These are phyloP conservation scores for Boletus vinaceobasis DNA, from an alignment of 768 basidiomycete species.

Conservation along the genomic window DNA sequence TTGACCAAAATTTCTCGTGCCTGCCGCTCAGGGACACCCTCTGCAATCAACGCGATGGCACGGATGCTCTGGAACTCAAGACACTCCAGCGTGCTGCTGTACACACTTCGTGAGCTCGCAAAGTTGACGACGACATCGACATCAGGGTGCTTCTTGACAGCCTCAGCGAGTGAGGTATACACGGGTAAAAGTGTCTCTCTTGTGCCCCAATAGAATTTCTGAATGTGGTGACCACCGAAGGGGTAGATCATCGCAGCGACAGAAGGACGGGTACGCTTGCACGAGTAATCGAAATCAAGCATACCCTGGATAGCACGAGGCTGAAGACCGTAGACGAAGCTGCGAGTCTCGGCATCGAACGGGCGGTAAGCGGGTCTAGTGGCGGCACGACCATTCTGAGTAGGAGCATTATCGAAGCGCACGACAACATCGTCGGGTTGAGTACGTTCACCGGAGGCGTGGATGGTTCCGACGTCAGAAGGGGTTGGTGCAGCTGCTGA, in stretches of 20 bases:
- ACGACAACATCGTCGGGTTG: slow-evolving; percentile 89
- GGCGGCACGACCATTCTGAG: slow-evolving; percentile 31
- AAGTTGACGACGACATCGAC: slow-evolving; percentile 99
- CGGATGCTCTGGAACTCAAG: slow-evolving; percentile 47
- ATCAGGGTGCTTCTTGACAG: slow-evolving; percentile 91
- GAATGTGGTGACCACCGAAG: slow-evolving; percentile 99
- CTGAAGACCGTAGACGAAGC: slow-evolving; percentile 97
- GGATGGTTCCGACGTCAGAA: slow-evolving; percentile 64
- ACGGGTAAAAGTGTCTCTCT: slow-evolving; percentile 98
- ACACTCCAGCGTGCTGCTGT: slow-evolving; percentile 91
- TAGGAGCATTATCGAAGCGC: slow-evolving; percentile 59
- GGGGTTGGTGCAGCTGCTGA: slow-evolving; percentile 37
- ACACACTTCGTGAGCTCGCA: slow-evolving; percentile 89
- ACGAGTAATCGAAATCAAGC: slow-evolving; percentile 99
- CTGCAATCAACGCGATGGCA: slow-evolving; percentile 89
- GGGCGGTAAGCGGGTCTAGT: slow-evolving; percentile 81
- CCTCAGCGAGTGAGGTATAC: slow-evolving; percentile 89
- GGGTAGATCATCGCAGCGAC: slow-evolving; percentile 99
- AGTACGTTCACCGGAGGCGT: slow-evolving; percentile 73
- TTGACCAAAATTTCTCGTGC: slow-evolving; percentile 93
- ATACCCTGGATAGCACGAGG: slow-evolving; percentile 98
- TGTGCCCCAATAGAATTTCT: slow-evolving; percentile 99
- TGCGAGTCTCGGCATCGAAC: slow-evolving; percentile 91
- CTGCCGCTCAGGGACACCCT: slow-evolving; percentile 98
- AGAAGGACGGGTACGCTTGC: slow-evolving; percentile 84